Percentiles rank a stretch among this genome's conserved stretches.
phyloP scores from a whole-genome alignment of 768 basidiomycete genomes.

The Suillus placidus region DNA sequence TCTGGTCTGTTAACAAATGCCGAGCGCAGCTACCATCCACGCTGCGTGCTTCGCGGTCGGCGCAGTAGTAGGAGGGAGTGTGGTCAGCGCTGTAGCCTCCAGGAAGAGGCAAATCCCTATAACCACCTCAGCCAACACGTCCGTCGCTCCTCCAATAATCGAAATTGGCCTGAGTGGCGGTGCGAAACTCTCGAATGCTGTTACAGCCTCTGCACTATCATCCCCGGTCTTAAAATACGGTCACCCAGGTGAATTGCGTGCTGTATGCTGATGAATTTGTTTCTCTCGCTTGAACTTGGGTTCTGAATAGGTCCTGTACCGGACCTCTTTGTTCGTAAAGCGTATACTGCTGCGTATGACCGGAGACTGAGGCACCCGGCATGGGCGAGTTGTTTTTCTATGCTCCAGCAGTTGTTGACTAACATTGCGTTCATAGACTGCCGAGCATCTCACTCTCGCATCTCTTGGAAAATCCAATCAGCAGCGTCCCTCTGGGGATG shows the following conservation, averaged over 20 bases:
- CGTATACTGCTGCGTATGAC: constrained; percentile 87
- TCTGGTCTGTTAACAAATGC: constrained; percentile 35
- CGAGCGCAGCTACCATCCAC: constrained; percentile 53
- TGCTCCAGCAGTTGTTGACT: too few relatives aligned
- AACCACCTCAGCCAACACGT: constrained; percentile 19
- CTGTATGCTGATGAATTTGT: constrained; percentile 8
- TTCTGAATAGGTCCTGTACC: constrained; percentile 72
- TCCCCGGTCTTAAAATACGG: constrained; percentile 71
- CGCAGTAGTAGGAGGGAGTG: constrained; percentile 77
- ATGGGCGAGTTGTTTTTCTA: too few relatives aligned
- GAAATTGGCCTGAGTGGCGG: constrained; percentile 49
- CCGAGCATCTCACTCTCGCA: too few relatives aligned
- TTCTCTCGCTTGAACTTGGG: constrained; percentile 1
- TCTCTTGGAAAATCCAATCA: constrained; percentile 57
- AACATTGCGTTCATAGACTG: too few relatives aligned
- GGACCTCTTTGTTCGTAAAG: constrained; percentile 77
- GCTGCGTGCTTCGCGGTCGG: constrained; percentile 83
- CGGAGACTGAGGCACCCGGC: too few relatives aligned
- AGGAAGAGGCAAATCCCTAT: constrained; percentile 26
- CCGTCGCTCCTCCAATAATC: constrained; percentile 40
- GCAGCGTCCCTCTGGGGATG: constrained; percentile 36
- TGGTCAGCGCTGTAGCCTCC: constrained; percentile 52
- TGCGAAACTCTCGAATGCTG: constrained; percentile 42
- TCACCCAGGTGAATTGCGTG: constrained; percentile 64
- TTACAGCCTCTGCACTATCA: constrained; percentile 19